Base-by-base conservation (phyloP, 306 rosid genomes). In the Quercus rubra region DNA sequence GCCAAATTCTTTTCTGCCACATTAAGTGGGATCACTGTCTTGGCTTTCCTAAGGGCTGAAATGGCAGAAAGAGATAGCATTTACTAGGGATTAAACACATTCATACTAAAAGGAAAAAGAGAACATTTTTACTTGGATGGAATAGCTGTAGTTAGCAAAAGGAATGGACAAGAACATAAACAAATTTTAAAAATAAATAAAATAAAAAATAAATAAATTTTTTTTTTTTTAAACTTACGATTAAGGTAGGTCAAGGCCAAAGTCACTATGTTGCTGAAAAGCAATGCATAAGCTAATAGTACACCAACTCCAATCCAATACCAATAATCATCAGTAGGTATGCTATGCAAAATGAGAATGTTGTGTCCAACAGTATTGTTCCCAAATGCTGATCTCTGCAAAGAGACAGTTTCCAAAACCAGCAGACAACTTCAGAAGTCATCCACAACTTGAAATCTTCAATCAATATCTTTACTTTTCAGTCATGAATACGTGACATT, bases 181-280 rank as follows among this genome's bases (percentile, higher is more conserved):
- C 8, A 23, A 23, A 23, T 23, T 23, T 23, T 23, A 23, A 23
- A 23, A 23, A 23, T 23, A 23, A 23, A 23, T 23, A 23, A 23
- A 23, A 23, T 23, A 21, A 21, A 7, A 35, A 35, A 61, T 55
- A 57, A 38, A 79, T 78, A 59, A 35, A 31, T 4, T 23, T 13
- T n/a, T n/a, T n/a, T n/a, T n/a, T n/a, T n/a, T n/a, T n/a, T n/a
- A n/a, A 73, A 88, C 97, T 89, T 88, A 92, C 98, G 96, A 33
- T 92, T 83, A 69, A 94, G 87, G 85, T 85, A 89, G 85, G 97
- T 52, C 86, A 94, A 83, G 79, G 96, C 90, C 85, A 89, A 12
- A 73, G 94, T 94, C 83, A 92, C 89, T 55, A 89, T 20, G 74
- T 19, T 52, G 84, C 92, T 92, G 87, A 92, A 94, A 72, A 92